These are phyloP conservation scores for Yamadazyma sp. DNA, from an alignment of 1,139 yeast genomes.

Conservation along the genomic window DNA sequence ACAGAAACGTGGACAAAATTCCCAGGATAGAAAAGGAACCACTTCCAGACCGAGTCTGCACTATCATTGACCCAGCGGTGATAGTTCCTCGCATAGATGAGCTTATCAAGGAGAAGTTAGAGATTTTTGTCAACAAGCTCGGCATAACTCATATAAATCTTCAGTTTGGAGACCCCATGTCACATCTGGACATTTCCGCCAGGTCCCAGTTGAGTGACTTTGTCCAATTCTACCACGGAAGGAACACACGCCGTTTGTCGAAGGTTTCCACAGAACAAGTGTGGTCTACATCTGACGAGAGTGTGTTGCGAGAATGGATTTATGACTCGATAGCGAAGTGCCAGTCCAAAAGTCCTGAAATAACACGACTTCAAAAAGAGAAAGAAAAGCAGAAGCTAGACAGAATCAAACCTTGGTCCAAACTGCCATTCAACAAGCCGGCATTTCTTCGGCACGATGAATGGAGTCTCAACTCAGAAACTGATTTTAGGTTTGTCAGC, in stretches of 20 bases:
- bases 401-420: conserved; percentile 19
- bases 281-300: conserved; percentile 35
- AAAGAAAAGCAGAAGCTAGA: background rate
- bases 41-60: conserved; percentile 6
- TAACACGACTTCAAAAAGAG: background rate
- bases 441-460: conserved; percentile 2
- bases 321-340: background rate
- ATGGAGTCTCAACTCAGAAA: background rate
- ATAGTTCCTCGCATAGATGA: conserved; percentile 18
- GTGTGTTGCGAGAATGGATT: conserved; percentile 19
- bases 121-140: conserved; percentile 14
- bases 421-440: conserved; percentile 19
- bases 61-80: conserved; percentile 18
- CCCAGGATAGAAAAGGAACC: background rate
- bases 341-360: background rate
- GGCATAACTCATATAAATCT: conserved; percentile 18
- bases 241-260: background rate
- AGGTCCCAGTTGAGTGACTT: conserved; percentile 23
- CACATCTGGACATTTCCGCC: conserved; percentile 28
- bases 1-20: background rate
- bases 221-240: conserved; percentile 7
- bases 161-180: conserved; percentile 32
- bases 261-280: conserved; percentile 26
- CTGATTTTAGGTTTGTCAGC: background rate
- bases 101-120: conserved; percentile 14